Percentiles rank a stretch among this genome's conserved stretches.
These are phyloP conservation scores for Ochromonadaceae sp. DNA, from an alignment of 352 stramenopile genomes.

Conservation along the genomic window DNA sequence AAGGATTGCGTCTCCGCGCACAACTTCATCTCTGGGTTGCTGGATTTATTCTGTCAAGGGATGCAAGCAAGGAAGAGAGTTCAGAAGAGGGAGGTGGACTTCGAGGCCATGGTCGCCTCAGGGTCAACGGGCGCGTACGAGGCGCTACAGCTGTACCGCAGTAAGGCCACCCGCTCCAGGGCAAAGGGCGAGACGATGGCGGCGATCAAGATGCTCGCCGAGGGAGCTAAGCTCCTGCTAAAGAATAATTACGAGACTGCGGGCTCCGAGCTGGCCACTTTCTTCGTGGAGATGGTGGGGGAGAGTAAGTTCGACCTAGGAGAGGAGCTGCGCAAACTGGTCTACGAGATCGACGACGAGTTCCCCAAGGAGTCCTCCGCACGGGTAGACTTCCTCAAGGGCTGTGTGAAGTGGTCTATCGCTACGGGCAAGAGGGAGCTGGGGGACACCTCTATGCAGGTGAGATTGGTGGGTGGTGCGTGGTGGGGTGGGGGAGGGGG, in stretches of 20 bases:
- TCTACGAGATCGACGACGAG: neutral
- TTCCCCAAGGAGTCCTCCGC: neutral
- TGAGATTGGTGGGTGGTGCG: too few relatives aligned
- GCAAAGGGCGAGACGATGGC: neutral
- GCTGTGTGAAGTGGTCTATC: constrained; percentile 4
- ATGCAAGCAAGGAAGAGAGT: too few relatives aligned
- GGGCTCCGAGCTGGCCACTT: neutral
- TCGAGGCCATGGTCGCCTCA: neutral
- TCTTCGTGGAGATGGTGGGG: constrained; percentile 4
- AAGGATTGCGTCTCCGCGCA: too few relatives aligned
- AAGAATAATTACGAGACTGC: constrained; percentile 14
- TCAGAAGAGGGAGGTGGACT: constrained; percentile 3
- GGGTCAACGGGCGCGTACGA: constrained; percentile 5
- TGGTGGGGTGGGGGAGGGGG: too few relatives aligned
- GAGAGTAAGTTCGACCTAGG: neutral
- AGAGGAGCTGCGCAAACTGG: neutral
- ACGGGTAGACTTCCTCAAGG: constrained; percentile 1
- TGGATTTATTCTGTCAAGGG: too few relatives aligned
- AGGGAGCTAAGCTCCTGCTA: neutral
- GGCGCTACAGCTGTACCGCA: constrained; percentile 4
- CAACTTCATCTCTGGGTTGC: too few relatives aligned
- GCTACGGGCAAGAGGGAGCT: neutral
- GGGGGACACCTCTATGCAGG: too few relatives aligned
- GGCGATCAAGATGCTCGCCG: neutral
- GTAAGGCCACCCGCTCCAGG: neutral